Evolutionary conservation across 2,329 filamentous ascomycete genomes (phyloP), one percentile per base, ranked within the genome.

Genomic region (Penicillium frequentans): DNA sequence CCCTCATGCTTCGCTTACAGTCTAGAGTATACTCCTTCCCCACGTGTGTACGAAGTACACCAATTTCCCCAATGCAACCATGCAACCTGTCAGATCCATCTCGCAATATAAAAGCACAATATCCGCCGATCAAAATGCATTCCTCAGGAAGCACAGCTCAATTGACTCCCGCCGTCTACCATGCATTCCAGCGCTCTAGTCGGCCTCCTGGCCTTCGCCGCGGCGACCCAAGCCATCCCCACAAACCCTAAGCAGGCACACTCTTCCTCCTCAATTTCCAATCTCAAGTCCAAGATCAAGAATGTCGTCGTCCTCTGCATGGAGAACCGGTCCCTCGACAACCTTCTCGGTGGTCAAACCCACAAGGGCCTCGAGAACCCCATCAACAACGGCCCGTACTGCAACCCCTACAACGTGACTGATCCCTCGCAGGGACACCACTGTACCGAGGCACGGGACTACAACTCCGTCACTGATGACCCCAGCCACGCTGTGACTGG

Each of bases 261-360:
- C 43, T 54, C 51, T 5, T 10, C 47, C 21, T 50, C 50, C 1
- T 58, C 63, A 11, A 57, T 68, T 24, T 31, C 55, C 24, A 66
- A 68, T 54, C 45, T 72, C 54, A 72, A 70, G 58, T 60, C 62
- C 29, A 68, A 73, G 53, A 71, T 73, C 59, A 71, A 73, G 65
- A 72, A 73, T 64, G 69, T 73, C 1, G 70, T 73, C 35, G 63
- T 70, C 31, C 61, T 73, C 37, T 57, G 66, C 31, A 72, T 76
- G 68, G 76, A 78, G 61, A 79, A 79, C 64, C 75, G 76, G 47
- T 78, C 76, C 1, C 67, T 77, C 31, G 76, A 79, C 63, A 79
- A 77, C 61, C 62, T 79, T 23, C 62, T 77, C 3, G 77, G 76
- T 52, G 77, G 75, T 11, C 71, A 76, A 60, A 74, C 61, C 16